phyloP scores from a whole-genome alignment of 1,139 yeast species.

The Saccharomyces hybrid region DNA sequence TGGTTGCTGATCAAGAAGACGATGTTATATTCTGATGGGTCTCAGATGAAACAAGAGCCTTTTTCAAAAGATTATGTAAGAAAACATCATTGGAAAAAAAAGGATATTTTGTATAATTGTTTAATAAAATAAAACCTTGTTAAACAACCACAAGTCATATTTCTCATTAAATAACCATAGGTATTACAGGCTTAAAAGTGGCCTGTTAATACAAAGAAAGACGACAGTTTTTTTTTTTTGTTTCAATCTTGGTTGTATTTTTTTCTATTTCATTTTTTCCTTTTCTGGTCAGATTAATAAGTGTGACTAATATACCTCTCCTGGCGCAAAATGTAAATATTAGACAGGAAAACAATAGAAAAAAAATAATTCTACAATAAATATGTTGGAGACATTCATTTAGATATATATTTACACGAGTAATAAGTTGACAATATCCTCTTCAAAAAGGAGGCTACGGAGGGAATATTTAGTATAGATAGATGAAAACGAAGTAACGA shows the following conservation, averaged over 20 bases:
- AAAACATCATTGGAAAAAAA: background rate
- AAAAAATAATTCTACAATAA: too few species aligned
- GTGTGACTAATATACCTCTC: background rate
- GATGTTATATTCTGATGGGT: conserved; percentile 40
- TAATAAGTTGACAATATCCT: background rate
- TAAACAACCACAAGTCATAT: background rate
- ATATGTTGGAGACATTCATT: background rate
- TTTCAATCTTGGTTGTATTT: too few species aligned
- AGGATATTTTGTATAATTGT: conserved; percentile 1
- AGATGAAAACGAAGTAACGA: background rate
- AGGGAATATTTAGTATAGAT: background rate
- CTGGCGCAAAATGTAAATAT: background rate
- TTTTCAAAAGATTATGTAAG: background rate
- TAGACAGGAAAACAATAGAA: background rate
- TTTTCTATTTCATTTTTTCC: background rate
- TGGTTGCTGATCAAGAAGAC: conserved; percentile 41
- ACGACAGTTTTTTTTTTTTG: background rate
- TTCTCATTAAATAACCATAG: background rate
- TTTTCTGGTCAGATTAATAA: background rate
- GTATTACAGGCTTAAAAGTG: background rate
- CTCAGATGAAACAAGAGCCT: background rate
- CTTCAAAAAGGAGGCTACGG: background rate
- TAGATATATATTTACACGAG: background rate
- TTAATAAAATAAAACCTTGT: background rate
- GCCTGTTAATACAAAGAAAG: background rate